Conservation (phyloP, 495 filamentous ascomycete species). For the Xylaria telfairii region DNA sequence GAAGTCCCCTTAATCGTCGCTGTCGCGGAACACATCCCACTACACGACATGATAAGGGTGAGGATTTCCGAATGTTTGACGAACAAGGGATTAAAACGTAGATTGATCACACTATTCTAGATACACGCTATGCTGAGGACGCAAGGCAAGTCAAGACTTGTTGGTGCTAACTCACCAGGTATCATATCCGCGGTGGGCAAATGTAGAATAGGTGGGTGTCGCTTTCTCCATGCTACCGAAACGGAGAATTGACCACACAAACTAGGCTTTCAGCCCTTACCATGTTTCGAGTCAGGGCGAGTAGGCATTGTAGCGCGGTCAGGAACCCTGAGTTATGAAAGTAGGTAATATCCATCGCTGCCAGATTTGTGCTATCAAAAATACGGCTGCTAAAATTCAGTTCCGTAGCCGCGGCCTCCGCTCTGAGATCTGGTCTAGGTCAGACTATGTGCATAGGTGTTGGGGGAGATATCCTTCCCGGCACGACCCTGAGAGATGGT, state of each 20-base stretch:
- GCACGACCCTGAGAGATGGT: conserved; percentile 81
- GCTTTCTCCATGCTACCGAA: not conserved
- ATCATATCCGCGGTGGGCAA: conserved; percentile 83
- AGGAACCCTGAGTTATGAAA: conserved; percentile 85
- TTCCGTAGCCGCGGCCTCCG: conserved; percentile 71
- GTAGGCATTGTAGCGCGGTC: conserved; percentile 89
- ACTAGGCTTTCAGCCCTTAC: conserved; percentile 77
- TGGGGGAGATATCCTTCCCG: conserved; percentile 84
- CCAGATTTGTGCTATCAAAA: not conserved
- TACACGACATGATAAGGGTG: conserved; percentile 85
- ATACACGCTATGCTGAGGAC: conserved; percentile 79
- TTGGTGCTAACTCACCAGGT: conserved; percentile 86
- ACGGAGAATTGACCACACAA: not conserved
- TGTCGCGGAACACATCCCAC: conserved; percentile 88
- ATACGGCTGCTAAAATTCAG: not conserved
- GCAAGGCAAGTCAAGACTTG: conserved; percentile 79
- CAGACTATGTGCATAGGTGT: conserved; percentile 88
- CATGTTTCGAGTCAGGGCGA: conserved; percentile 74
- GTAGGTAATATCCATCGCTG: conserved; percentile 27
- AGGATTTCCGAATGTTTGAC: conserved; percentile 26
- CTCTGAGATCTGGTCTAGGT: conserved; percentile 79
- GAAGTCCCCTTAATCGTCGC: conserved; percentile 87
- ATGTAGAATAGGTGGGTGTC: conserved; percentile 71
- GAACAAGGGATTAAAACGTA: conserved; percentile 21
- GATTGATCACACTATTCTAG: no score